Percentiles rank a stretch among this genome's conserved stretches.
These are phyloP conservation scores for Lycium ferocissimum DNA, from an alignment of 257 asterid genomes.

Conservation along the genomic window DNA sequence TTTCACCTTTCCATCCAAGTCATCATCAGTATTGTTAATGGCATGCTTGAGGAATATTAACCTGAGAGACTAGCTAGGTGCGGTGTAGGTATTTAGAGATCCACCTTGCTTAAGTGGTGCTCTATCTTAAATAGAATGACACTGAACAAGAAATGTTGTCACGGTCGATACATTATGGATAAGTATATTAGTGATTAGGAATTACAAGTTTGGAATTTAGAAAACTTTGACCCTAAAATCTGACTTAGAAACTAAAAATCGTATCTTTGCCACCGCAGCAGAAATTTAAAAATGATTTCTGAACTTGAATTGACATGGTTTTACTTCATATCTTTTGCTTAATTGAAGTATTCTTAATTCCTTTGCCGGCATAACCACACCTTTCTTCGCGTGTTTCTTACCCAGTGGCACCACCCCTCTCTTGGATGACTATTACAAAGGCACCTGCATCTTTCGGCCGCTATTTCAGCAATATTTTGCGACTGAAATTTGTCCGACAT, in stretches of 20 bases:
- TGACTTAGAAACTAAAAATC: background rate
- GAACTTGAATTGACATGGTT: conserved; percentile 9
- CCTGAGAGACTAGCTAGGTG: conserved; percentile 19
- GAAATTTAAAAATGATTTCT: background rate
- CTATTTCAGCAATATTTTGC: background rate
- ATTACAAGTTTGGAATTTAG: background rate
- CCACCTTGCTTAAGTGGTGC: conserved; percentile 21
- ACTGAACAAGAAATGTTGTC: background rate
- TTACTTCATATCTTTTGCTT: background rate
- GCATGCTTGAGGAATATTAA: conserved; percentile 21
- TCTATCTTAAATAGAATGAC: conserved; percentile 20
- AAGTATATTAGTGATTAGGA: conserved; percentile 17
- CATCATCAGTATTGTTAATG: conserved; percentile 5
- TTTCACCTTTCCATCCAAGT: background rate
- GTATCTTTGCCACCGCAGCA: background rate
- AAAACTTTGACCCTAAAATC: background rate
- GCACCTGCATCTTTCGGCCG: background rate
- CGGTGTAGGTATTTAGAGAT: background rate
- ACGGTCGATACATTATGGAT: background rate
- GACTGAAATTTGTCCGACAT: background rate
- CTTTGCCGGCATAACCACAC: background rate
- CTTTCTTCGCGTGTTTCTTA: background rate
- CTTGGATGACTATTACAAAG: background rate
- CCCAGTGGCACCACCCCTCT: background rate
- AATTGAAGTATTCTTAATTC: conserved; percentile 4